These are phyloP conservation scores for Botrytis deweyae DNA, from an alignment of 2,329 filamentous ascomycete genomes.

Conservation along the genomic window DNA sequence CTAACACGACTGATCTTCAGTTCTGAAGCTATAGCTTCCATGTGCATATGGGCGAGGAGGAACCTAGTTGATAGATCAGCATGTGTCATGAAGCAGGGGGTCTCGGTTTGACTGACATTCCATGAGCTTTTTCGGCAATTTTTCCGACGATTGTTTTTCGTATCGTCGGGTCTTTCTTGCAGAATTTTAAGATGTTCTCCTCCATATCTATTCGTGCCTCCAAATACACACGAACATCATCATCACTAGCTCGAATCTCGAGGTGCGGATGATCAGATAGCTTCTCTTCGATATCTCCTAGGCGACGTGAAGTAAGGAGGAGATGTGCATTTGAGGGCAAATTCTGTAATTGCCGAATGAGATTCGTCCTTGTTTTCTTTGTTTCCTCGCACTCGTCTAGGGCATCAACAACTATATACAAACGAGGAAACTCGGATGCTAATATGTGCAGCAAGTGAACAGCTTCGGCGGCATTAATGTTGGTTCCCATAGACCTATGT, in stretches of 20 bases:
- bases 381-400: constrained; percentile 27
- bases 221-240: constrained; percentile 34
- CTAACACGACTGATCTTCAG: constrained; percentile 35
- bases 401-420: constrained; percentile 30
- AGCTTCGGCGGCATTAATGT: constrained; percentile 31
- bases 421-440: constrained; percentile 25
- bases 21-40: constrained; percentile 38
- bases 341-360: constrained; percentile 37
- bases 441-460: constrained; percentile 27
- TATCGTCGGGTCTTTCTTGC: constrained; percentile 17
- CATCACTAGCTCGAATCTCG: constrained; percentile 38
- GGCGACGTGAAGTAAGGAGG: constrained; percentile 40
- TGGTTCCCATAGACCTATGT: constrained; percentile 24
- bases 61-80: constrained; percentile 21
- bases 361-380: constrained; percentile 4
- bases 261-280: constrained; percentile 29
- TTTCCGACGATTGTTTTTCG: neutral
- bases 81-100: no score
- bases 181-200: constrained; percentile 15
- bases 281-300: constrained; percentile 30
- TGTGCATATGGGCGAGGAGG: constrained; percentile 40
- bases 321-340: constrained; percentile 32
- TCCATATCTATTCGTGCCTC: constrained; percentile 11
- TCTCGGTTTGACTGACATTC: constrained; percentile 9
- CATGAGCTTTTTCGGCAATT: constrained; percentile 16